Conservation (phyloP, 352 stramenopile species). For the Globisporangium radiosum region DNA sequence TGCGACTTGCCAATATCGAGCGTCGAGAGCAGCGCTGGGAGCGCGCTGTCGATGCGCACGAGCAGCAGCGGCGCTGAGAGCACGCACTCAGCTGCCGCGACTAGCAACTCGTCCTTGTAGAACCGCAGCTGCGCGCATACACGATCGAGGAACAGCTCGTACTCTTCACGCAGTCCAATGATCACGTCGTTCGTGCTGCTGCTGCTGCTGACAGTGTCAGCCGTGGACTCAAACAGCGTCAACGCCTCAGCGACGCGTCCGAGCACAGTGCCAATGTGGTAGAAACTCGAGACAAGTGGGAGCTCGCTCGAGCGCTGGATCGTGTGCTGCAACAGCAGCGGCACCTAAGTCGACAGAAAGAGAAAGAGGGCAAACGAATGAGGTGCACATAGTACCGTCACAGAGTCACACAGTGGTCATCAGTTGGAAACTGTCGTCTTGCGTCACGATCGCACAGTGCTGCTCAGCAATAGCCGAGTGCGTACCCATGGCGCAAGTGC, state of each 20-base stretch:
- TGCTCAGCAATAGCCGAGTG: not conserved
- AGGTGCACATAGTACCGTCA: slow-evolving; percentile 4
- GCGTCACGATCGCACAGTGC: not conserved
- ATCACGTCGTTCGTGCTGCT: not conserved
- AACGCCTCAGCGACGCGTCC: slow-evolving; percentile 19
- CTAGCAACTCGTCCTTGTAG: slow-evolving; percentile 73
- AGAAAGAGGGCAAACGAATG: not conserved
- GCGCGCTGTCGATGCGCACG: slow-evolving; percentile 21
- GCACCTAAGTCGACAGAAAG: slow-evolving; percentile 16
- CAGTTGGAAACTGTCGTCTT: not conserved
- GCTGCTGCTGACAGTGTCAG: not conserved
- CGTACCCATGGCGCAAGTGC: slow-evolving; percentile 45
- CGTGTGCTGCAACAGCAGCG: slow-evolving; percentile 27
- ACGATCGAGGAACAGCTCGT: slow-evolving; percentile 34
- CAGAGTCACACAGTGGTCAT: not conserved
- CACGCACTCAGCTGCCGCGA: slow-evolving; percentile 52
- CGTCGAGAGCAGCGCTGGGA: slow-evolving; percentile 35
- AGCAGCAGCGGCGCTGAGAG: slow-evolving; percentile 41
- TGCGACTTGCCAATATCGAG: slow-evolving; percentile 61
- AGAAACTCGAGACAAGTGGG: slow-evolving; percentile 56
- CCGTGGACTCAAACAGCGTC: slow-evolving; percentile 16
- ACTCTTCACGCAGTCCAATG: slow-evolving; percentile 15
- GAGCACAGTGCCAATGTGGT: slow-evolving; percentile 48
- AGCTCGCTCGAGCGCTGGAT: slow-evolving; percentile 20
- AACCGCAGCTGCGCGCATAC: slow-evolving; percentile 49